Evolutionary conservation across 306 rosid genomes (phyloP), one percentile per base, ranked within the genome.

Genomic region (Malus sieversii): DNA sequence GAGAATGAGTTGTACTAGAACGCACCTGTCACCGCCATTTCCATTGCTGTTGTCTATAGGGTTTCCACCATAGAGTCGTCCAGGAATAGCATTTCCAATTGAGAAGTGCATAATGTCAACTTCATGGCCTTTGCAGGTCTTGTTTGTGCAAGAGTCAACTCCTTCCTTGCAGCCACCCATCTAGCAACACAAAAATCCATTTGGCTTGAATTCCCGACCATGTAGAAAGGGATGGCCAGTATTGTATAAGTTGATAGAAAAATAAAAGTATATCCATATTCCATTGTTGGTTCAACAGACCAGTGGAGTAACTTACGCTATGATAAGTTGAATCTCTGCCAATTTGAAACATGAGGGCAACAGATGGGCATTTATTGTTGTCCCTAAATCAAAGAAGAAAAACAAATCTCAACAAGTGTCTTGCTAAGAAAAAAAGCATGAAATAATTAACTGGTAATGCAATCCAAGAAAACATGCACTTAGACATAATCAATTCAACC

Each of bases 61-160:
- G 83, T 92, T 92, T 64, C 95, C 92, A 55, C 98, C 97, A 82
- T 94, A 94, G 70, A 94, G 92, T 70, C 97, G 82, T 69, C 98
- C 98, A 0, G 98, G 98, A 80, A 94, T 86, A 58, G 97, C 98
- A 83, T 83, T 91, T 70, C 97, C 98, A 60, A 94, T 84, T 25
- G 97, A 88, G 86, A 94, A 94, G 86, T 94, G 98, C 97, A 92
- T 87, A 20, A 94, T 87, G 83, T 94, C 98, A 58, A 94, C 97
- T 88, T 92, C 98, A 73, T 85, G 97, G 63, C 96, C 93, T 75
- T 86, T 94, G 88, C 98, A 94, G 23, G 92, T 88, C 84, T 87
- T 94, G 85, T 78, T 86, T 61, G 90, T 91, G 87, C 98, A 94
- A 23, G 93, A 81, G 81, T 61, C 82, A 70, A 75, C 71, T 77